Conservation (phyloP, 2,329 filamentous ascomycete species). For the Verticillium longisporum region DNA sequence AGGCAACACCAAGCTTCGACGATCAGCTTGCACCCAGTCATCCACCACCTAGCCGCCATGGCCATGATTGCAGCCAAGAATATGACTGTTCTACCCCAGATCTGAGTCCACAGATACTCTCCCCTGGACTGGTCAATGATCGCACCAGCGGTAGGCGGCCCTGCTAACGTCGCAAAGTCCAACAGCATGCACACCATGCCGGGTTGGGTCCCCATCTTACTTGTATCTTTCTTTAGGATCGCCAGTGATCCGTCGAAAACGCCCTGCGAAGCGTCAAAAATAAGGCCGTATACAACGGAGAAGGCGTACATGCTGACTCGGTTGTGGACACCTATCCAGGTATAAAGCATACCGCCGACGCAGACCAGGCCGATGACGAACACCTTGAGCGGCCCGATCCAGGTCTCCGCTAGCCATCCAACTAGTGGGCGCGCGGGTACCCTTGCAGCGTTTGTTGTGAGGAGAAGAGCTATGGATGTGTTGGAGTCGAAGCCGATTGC, state of each 20-base stretch:
- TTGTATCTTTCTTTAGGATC: constrained; percentile 31
- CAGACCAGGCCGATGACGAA: constrained; percentile 29
- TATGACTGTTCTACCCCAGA: constrained; percentile 34
- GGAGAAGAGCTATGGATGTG: constrained; percentile 48
- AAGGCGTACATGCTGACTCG: constrained; percentile 32
- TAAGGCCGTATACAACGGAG: constrained; percentile 32
- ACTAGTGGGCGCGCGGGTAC: constrained; percentile 48
- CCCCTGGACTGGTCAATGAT: constrained; percentile 32
- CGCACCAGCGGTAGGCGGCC: constrained; percentile 33
- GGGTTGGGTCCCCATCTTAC: constrained; percentile 35
- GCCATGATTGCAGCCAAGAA: constrained; percentile 22
- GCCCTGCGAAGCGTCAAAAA: constrained; percentile 31
- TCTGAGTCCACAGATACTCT: constrained; percentile 32
- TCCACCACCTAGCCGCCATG: constrained; percentile 19
- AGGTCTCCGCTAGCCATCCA: constrained; percentile 46
- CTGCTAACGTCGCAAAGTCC: constrained; percentile 32
- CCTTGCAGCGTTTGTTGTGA: constrained; percentile 53
- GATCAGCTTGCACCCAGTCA: constrained; percentile 24
- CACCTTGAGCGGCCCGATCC: constrained; percentile 48
- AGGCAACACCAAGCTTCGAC: constrained; percentile 18
- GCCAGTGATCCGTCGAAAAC: constrained; percentile 31
- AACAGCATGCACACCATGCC: constrained; percentile 35
- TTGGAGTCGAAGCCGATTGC: constrained; percentile 35
- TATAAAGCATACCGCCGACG: constrained; percentile 29
- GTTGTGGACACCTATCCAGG: constrained; percentile 45